Evolutionary conservation across 192 early-diverging fungal species (phyloP).

Genomic region (Coemansia sp.): DNA sequence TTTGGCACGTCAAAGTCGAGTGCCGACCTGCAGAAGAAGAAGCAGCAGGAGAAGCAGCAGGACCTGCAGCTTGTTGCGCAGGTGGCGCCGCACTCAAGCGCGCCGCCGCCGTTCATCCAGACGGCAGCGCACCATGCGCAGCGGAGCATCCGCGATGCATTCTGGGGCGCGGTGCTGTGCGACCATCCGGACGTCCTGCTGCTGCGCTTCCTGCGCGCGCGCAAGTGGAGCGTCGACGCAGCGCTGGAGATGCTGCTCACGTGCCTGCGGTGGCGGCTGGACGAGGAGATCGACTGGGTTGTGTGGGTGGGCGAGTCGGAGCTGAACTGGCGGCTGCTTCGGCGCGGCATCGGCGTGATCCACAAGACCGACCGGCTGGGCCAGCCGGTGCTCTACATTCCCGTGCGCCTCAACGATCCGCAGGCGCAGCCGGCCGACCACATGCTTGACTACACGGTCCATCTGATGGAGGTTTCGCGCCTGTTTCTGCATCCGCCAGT

Average conservation of each 20-base stretch:
- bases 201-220: slow-evolving; percentile 80
- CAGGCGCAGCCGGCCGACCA: slow-evolving; percentile 61
- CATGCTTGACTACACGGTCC: slow-evolving; percentile 64
- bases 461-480: slow-evolving; percentile 62
- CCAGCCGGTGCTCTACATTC: slow-evolving; percentile 60
- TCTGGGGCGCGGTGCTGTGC: slow-evolving; percentile 62
- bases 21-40: not conserved
- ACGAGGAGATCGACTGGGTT: slow-evolving; percentile 58
- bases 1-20: slow-evolving; percentile 29
- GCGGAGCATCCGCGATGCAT: slow-evolving; percentile 57
- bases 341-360: slow-evolving; percentile 58
- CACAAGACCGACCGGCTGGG: slow-evolving; percentile 56
- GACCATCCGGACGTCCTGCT: slow-evolving; percentile 75
- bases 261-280: slow-evolving; percentile 73
- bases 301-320: slow-evolving; percentile 59
- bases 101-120: slow-evolving; percentile 21
- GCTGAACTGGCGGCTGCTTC: slow-evolving; percentile 55
- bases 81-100: slow-evolving; percentile 20
- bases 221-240: slow-evolving; percentile 83
- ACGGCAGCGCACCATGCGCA: not conserved
- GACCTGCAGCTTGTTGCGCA: slow-evolving; percentile 37
- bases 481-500: slow-evolving; percentile 56
- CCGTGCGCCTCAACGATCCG: slow-evolving; percentile 59
- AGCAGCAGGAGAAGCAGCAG: not conserved
- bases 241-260: slow-evolving; percentile 71